Base-by-base conservation (phyloP, 116 monocot genomes). In the Papilionanthe hybrid region DNA sequence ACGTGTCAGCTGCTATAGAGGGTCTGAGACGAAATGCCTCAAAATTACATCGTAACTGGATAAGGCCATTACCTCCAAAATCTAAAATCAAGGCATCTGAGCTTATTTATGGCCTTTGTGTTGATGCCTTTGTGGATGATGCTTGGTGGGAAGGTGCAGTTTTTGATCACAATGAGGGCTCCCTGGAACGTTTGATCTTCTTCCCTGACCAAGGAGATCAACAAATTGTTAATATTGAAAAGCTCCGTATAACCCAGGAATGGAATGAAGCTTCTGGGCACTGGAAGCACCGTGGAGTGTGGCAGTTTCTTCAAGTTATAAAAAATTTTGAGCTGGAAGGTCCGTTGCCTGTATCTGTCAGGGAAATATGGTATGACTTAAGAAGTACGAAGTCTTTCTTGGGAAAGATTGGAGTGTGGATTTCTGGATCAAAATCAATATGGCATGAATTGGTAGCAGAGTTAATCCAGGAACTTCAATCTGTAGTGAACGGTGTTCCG, bases 121-220 rank as follows among this genome's bases (percentile, higher is more conserved):
- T 94, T 66, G 92, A 94, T 89, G 94, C 86, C 20, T 83, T 82
- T n/a, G 53, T 92, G 29, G 41, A 90, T 73, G 82, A 85, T 79
- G 88, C 84, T 17, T 92, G 90, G 90, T 94, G 92, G 90, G 94
- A 94, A 84, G 94, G 94, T 23, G 90, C 92, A 0, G 76, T 92
- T 7, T 83, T 92, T 71, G 92, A 94, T 78, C 75, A 67, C n/a
- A 17, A 63, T 0, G 83, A 87, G 30, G 77, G 78, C 57, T 82
- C 81, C 1, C 7, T 45, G 2, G 68, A 78, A 43, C 87, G 89
- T 22, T 71, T 68, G 82, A 76, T 94, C 12, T 86, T 94, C 72
- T 94, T 94, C 43, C 94, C 94, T 6, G 94, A 94, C 56, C 81
- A 79, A 80, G 94, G 90, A 22, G 92, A 92, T 65, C 81, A 86